Base-by-base conservation (phyloP, 2,329 filamentous ascomycete genomes). In the Chrysosporium keratinophilum region DNA sequence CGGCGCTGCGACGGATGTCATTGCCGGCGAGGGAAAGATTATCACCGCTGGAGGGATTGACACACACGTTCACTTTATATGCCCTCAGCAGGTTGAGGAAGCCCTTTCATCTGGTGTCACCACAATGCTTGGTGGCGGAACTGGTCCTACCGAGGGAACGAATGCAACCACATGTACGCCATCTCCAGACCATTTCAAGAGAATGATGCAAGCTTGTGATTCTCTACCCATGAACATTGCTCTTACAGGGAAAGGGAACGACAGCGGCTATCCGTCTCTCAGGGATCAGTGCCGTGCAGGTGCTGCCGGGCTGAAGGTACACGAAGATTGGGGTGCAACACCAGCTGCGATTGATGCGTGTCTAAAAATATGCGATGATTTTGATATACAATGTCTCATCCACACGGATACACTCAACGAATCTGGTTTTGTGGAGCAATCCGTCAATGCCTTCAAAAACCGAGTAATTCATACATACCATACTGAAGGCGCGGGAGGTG, bases 361-460 rank as follows among this genome's bases (percentile, higher is more conserved):
- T 64, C 78, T 95, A 10, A 73, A 73, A 1, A 85, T 96, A 42
- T 96, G 90, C 67, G 91, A 97, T 63, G 85, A 95, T 65, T 80
- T 88, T 53, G 91, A 97, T 64, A 81, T 97, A 23, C 91, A 97
- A 69, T 94, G 87, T 60, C 81, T 95, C 59, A 94, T 97, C 62
- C 91, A 96, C 68, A 96, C 90, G 0, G 91, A 97, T 69, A 96
- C 91, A 0, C 80, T 97, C 57, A 97, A 97, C 69, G 91, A 97
- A 70, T 91, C 87, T 15, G 91, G 91, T n/a, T 97, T 95, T 64
- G 91, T 97, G 49, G 91, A 96, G 67, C 85, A 87, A 56, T 95
- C 90, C 1, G 82, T 95, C 57, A 80, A 76, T n/a, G 83, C 90
- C 2, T 85, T 97, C 77, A 88, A 88, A 67, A 77, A 82, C 64